Conservation (phyloP, 129 eudicot genomes). For the Tagetes erecta region DNA sequence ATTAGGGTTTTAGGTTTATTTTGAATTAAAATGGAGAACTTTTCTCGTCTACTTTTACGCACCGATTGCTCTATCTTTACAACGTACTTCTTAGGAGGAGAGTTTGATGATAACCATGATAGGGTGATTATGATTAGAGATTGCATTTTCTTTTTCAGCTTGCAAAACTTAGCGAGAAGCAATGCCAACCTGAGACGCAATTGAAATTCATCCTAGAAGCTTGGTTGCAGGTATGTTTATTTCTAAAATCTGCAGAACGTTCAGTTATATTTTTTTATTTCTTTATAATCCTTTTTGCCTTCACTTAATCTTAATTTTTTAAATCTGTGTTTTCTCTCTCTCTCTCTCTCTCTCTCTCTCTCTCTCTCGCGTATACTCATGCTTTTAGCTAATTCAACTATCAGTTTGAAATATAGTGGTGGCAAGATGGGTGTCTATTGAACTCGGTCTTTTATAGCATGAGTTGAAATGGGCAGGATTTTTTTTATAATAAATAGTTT, state of each 20-base stretch:
- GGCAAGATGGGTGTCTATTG: not conserved
- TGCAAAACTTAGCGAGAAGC: slow-evolving; percentile 59
- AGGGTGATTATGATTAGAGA: too few relatives aligned
- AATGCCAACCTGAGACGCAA: slow-evolving; percentile 63
- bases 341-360: not conserved
- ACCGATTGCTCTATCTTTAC: too few relatives aligned
- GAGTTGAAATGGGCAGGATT: not conserved
- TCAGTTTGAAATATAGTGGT: not conserved
- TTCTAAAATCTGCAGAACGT: not conserved
- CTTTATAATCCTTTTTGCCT: not conserved
- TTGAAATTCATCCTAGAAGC: slow-evolving; percentile 65
- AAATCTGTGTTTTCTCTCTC: not conserved
- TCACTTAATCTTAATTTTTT: not conserved
- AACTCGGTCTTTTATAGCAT: not conserved
- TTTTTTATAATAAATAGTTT: not conserved
- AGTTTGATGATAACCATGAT: too few relatives aligned
- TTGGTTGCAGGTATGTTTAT: slow-evolving; percentile 62
- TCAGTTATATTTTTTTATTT: not conserved
- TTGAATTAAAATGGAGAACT: too few relatives aligned
- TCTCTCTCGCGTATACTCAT: not conserved
- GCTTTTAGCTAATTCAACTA: not conserved
- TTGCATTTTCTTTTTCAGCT: slow-evolving; percentile 42
- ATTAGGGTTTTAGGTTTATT: too few relatives aligned
- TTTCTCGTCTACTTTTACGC: too few relatives aligned
- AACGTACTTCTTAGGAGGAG: too few relatives aligned